Evolutionary conservation across 2,329 filamentous ascomycete species (phyloP).

Genomic region (Exophiala sideris): DNA sequence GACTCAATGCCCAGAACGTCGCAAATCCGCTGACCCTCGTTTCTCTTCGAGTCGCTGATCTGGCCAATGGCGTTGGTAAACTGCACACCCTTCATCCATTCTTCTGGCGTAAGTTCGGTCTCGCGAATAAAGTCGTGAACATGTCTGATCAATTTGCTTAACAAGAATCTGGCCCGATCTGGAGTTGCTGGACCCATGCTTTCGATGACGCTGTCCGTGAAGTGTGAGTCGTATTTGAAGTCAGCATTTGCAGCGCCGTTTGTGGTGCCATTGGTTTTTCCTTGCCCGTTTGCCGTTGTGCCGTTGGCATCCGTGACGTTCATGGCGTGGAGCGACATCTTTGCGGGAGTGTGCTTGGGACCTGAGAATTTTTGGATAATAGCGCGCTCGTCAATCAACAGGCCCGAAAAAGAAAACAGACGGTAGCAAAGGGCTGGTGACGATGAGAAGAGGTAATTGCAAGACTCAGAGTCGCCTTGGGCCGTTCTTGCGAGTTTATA

Average conservation of each 20-base stretch:
- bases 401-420: too few species aligned
- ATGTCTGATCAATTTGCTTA: constrained; percentile 64
- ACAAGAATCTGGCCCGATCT: constrained; percentile 61
- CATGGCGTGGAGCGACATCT: constrained; percentile 1
- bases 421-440: too few species aligned
- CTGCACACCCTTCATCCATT: constrained; percentile 72
- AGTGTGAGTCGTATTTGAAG: constrained; percentile 66
- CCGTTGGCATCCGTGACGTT: background rate
- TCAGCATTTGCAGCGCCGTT: constrained; percentile 1
- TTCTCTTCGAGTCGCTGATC: constrained; percentile 64
- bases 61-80: constrained; percentile 73
- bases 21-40: constrained; percentile 70
- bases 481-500: background rate
- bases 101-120: constrained; percentile 70
- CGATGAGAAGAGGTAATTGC: too few species aligned
- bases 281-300: too few species aligned
- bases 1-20: constrained; percentile 71
- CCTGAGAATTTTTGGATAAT: background rate
- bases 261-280: background rate
- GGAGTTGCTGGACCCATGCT: constrained; percentile 68
- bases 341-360: background rate
- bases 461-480: background rate
- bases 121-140: constrained; percentile 77
- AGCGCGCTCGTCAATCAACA: too few species aligned
- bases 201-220: constrained; percentile 70